Base-by-base conservation (phyloP, 768 basidiomycete species). In the Tricholoma sp. region DNA sequence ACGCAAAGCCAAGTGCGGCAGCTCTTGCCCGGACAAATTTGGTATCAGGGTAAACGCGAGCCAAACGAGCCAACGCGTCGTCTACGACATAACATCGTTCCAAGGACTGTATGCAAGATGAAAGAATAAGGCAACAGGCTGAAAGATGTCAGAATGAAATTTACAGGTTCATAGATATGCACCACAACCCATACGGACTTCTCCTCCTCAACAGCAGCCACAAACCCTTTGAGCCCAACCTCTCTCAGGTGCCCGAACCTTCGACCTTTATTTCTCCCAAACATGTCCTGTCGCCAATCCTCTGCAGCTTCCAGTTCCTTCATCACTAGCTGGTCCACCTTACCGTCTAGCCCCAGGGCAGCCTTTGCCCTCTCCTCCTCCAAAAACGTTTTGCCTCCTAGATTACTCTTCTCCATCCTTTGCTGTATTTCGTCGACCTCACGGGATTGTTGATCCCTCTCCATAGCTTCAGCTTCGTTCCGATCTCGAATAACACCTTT, bases 11-110 rank as follows among this genome's bases (percentile, higher is more conserved):
- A 0, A 94, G 74, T 0, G 85, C 80, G 37, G 83, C 79, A 6
- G 91, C 91, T n/a, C 86, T 81, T 17, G 82, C 84, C 24, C 89
- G 83, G n/a, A 94, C 77, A 63, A 94, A 94, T 66, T 94, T 94
- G 0, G 86, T 88, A 42, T 82, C 71, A 4, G 86, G 80, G 60
- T 87, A 80, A 45, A 75, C 54, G n/a, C 89, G 81, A 15, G 91
- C 91, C 4, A 94, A 75, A 7, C 75, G 79, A 41, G 84, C 71
- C 3, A 94, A 76, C 15, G 76, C 80, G 44, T 87, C 82, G 66
- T 94, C 91, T 17, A 94, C 68, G 4, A 72, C 52, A 39, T 84
- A 85, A 65, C 91, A 94, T 50, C 91, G 76, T 49, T 89, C 86
- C 58, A 92, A 65, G 29, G 86, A 87, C 91, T 92, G 59, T 11